Conservation (phyloP, 2,329 filamentous ascomycete genomes). For the Epicoccum nigrum region DNA sequence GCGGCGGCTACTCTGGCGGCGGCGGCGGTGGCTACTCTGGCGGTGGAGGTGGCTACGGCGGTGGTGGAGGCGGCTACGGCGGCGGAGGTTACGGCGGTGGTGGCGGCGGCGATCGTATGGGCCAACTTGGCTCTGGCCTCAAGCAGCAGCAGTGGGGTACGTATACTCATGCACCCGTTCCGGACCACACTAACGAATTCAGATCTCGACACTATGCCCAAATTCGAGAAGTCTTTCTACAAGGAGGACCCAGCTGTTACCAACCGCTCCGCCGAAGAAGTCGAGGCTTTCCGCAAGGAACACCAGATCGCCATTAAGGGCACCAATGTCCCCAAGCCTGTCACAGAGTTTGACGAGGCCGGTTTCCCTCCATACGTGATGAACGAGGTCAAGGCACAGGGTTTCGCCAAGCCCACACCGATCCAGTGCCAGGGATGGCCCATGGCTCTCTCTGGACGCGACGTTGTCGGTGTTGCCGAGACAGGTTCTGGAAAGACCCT, state of each 20-base stretch:
- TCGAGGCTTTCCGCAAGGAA: conserved; percentile 85
- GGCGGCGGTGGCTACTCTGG: not conserved
- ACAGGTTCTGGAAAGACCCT: conserved; percentile 99
- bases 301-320: conserved; percentile 86
- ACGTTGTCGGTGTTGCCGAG: conserved; percentile 98
- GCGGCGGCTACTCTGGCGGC: conserved; percentile 22
- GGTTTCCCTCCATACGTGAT: conserved; percentile 97
- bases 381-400: conserved; percentile 97
- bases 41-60: conserved; percentile 4
- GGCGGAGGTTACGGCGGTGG: conserved; percentile 65
- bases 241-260: conserved; percentile 87
- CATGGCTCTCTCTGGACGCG: conserved; percentile 96
- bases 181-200: conserved; percentile 32
- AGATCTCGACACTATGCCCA: conserved; percentile 82
- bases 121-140: conserved; percentile 82
- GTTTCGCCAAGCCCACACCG: conserved; percentile 89
- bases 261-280: conserved; percentile 75
- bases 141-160: conserved; percentile 89
- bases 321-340: conserved; percentile 83
- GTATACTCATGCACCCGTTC: conserved; percentile 46
- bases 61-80: conserved; percentile 50
- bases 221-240: conserved; percentile 99
- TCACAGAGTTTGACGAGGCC: conserved; percentile 97
- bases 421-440: conserved; percentile 99
- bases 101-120: conserved; percentile 87